Conservation (phyloP, 768 basidiomycete species). For the Clitopilus hobsonii region DNA sequence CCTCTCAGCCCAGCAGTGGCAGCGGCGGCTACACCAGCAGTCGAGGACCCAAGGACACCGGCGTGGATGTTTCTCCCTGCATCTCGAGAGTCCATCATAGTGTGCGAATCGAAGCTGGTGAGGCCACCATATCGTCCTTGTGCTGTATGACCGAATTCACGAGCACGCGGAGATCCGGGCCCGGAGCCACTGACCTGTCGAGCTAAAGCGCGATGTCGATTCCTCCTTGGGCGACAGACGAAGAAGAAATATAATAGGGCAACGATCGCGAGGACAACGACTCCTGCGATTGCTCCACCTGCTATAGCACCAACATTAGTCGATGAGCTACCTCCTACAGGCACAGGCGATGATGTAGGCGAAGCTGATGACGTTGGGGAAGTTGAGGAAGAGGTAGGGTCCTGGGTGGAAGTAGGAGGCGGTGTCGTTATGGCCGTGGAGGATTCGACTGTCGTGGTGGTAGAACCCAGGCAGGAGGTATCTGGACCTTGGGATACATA, state of each 20-base stretch:
- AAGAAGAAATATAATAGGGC: conserved; percentile 28
- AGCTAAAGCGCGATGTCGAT: neutral
- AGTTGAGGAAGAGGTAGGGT: conserved; percentile 13
- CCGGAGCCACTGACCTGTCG: neutral
- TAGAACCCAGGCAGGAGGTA: conserved; percentile 25
- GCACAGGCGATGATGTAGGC: conserved; percentile 10
- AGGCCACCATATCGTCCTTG: neutral
- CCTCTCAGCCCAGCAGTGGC: neutral
- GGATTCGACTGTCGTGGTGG: conserved; percentile 8
- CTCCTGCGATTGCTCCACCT: conserved; percentile 48
- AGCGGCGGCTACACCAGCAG: neutral
- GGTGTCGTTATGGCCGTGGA: conserved; percentile 10
- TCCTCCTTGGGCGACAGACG: neutral
- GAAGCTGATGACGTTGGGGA: conserved; percentile 11
- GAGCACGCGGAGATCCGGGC: neutral
- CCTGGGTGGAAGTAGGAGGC: conserved; percentile 4
- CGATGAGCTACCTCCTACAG: conserved; percentile 18
- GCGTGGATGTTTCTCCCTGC: neutral
- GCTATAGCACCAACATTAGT: conserved; percentile 40
- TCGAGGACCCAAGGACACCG: neutral
- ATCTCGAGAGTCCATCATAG: neutral
- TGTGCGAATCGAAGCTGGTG: neutral
- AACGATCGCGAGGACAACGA: conserved; percentile 28
- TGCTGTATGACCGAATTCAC: neutral
- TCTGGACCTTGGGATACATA: conserved; percentile 26